Percentiles rank a stretch among this genome's conserved stretches.
Evolutionary conservation across 768 basidiomycete genomes (phyloP).

Genomic region (Kwoniella heveanensis): DNA sequence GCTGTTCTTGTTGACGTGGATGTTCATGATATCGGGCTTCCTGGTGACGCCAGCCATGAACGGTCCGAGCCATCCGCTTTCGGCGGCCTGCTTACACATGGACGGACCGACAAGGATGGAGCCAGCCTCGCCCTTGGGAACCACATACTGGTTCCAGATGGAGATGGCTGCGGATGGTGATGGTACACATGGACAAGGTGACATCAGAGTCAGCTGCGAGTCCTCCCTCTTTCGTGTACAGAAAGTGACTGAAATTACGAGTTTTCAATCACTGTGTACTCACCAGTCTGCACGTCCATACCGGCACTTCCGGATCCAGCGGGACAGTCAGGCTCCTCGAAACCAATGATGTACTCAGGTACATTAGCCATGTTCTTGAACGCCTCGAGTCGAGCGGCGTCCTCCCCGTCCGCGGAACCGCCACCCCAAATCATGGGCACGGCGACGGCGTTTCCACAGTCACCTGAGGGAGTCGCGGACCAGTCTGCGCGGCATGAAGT

Average conservation of each 20-base stretch:
- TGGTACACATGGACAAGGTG: too few species aligned
- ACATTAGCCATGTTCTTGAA: constrained; percentile 34
- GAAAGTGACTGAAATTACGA: too few species aligned
- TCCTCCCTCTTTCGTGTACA: too few species aligned
- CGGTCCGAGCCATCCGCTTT: constrained; percentile 41
- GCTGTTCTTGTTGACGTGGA: constrained; percentile 47
- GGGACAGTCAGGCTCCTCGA: constrained; percentile 53
- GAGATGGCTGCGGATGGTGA: constrained; percentile 16
- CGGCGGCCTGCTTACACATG: constrained; percentile 53
- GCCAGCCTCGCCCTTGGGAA: constrained; percentile 37
- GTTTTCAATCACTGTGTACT: too few species aligned
- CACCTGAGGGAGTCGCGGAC: constrained; percentile 35
- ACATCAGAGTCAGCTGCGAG: too few species aligned
- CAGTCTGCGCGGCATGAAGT: constrained; percentile 25
- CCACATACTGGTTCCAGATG: constrained; percentile 47
- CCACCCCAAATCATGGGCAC: constrained; percentile 48
- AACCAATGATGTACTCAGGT: constrained; percentile 46
- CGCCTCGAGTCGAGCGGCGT: constrained; percentile 35
- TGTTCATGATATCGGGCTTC: constrained; percentile 37
- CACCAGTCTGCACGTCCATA: constrained; percentile 32
- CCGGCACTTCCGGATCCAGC: constrained; percentile 37
- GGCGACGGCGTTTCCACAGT: constrained; percentile 30
- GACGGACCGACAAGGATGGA: constrained; percentile 41
- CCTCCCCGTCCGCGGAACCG: constrained; percentile 33
- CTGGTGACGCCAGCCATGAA: constrained; percentile 34